Evolutionary conservation across 1,139 yeast genomes (phyloP), one percentile per base, ranked within the genome.

Genomic region (Candida sp.): DNA sequence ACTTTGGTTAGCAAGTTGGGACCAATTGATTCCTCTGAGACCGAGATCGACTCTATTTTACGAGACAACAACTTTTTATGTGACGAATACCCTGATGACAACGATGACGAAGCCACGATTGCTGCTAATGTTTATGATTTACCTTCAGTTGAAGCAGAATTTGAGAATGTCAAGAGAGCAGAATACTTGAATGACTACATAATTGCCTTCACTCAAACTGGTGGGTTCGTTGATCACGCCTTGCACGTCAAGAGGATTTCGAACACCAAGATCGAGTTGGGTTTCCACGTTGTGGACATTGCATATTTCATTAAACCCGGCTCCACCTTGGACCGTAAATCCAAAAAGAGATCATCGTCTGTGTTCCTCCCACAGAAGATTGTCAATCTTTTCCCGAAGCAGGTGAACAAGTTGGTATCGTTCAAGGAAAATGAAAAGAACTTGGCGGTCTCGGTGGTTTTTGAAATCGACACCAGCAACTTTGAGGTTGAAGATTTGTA

Each of bases 51-150:
- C 67, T 91, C 98, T 0, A 88, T 94, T 51, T 78, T 94, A 59
- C 85, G 98, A 63, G 98, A 94, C 67, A 93, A 91, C 71, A 94
- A 93, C 72, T 94, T 94, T 64, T 77, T 89, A 56, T 88, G 96
- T 59, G 96, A 92, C 63, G 96, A 89, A 64, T 93, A 92, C 66
- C 81, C 85, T 12, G 84, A 79, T 9, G 49, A 38, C n/a, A 38
- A 44, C 7, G 48, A 49, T 28, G 48, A 51, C 26, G 52, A 44
- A 25, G 27, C 22, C 11, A 62, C 59, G 3, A 40, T 30, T 28
- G 47, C 62, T 6, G 55, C 57, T 35, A 44, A 44, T 47, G 49
- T 60, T 30, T 62, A 56, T 48, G 84, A 81, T 4, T 62, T 78
- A 31, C 80, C 80, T 6, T 62, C 65, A 7, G 57, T 68, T 40